Evolutionary conservation across 192 early-diverging fungal species (phyloP), one percentile per base, ranked within the genome.

Genomic region (Obelidium mucronatum): DNA sequence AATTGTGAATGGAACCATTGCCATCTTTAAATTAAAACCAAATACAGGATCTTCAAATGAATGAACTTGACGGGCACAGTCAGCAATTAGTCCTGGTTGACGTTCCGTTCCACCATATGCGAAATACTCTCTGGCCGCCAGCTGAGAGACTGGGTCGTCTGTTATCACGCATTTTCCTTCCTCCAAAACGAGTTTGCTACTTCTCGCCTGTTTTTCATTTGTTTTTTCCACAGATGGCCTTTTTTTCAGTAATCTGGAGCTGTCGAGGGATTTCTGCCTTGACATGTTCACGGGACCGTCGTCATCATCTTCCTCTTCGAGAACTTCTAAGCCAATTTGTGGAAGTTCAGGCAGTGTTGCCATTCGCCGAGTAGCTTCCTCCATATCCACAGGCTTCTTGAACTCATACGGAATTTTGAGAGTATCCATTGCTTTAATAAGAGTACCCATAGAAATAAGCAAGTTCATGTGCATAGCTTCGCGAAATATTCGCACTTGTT

Each of bases 91-190:
- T 48, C 44, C 44, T 15, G 8, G 11, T 48, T 48, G 44, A 6
- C 19, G 8, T 19, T 15, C 19, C 8, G 44, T 48, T 0, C 44
- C 44, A 15, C 44, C 44, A 6, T 48, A 15, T 48, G 19, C 44
- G 8, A 19, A 6, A 48, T 48, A 48, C 44, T 48, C 44, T 6
- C 44, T 6, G 8, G 44, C 8, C 8, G 44, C 44, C 19, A 48
- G 19, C 8, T 15, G 8, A 6, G 44, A 6, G 19, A 48, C 44
- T 15, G 19, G 44, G 44, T 48, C 44, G 19, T 48, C 19, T 6
- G 44, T 48, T 6, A 15, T 6, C 8, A 19, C 19, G 83, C 36
- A 37, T 85, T 81, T 80, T 81, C 74, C 39, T 75, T 55, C 67
- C 19, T 48, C 44, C 8, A n/a, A n/a, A n/a, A n/a, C n/a, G n/a